phyloP scores from a whole-genome alignment of 2,329 filamentous ascomycete genomes.

The Claviceps pazoutovae region DNA sequence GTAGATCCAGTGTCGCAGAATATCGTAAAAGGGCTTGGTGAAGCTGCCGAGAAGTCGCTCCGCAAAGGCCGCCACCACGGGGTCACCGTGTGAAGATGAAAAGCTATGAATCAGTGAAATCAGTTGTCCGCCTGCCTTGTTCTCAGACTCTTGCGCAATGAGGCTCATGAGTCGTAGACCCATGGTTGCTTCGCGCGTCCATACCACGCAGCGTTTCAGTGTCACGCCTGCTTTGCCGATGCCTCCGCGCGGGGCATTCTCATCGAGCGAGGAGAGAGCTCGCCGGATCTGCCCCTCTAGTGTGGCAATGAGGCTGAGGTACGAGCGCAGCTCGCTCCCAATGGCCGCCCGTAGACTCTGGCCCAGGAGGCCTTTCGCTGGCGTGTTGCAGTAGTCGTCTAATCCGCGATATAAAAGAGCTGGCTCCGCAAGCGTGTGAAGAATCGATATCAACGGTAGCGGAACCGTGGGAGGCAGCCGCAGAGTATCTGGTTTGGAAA shows the following conservation, averaged over 20 bases:
- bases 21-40: slow-evolving; percentile 90
- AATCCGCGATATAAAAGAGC: slow-evolving; percentile 80
- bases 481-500: slow-evolving; percentile 53
- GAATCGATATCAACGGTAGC: slow-evolving; percentile 68
- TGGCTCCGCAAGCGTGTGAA: slow-evolving; percentile 84
- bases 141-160: slow-evolving; percentile 82
- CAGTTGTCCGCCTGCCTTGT: slow-evolving; percentile 72
- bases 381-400: slow-evolving; percentile 66
- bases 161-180: slow-evolving; percentile 83
- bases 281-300: slow-evolving; percentile 83
- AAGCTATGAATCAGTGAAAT: slow-evolving; percentile 90
- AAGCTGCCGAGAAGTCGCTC: slow-evolving; percentile 77
- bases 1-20: slow-evolving; percentile 93
- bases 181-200: slow-evolving; percentile 96
- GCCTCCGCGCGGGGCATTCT: slow-evolving; percentile 50
- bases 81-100: slow-evolving; percentile 86
- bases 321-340: slow-evolving; percentile 70
- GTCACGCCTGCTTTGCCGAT: slow-evolving; percentile 84
- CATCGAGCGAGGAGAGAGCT: slow-evolving; percentile 61
- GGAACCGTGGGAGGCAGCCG: slow-evolving; percentile 69
- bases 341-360: slow-evolving; percentile 88
- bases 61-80: slow-evolving; percentile 84
- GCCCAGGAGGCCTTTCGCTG: slow-evolving; percentile 70
- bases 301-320: slow-evolving; percentile 80
- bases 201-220: slow-evolving; percentile 86